Evolutionary conservation across 1,284 basidiomycete species (phyloP).

Genomic region (Cerrena zonata): DNA sequence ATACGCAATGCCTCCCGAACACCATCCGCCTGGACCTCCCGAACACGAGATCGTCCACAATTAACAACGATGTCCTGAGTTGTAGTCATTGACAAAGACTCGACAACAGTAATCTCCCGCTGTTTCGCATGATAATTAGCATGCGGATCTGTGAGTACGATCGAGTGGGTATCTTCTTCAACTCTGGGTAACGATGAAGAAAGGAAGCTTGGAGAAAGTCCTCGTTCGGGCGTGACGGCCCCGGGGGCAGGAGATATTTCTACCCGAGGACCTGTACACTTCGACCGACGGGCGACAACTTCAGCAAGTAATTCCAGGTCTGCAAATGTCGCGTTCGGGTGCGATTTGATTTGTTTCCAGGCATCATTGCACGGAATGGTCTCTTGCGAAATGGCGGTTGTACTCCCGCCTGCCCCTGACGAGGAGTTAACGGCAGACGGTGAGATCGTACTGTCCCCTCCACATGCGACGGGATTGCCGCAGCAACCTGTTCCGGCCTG

Average conservation of each 20-base stretch:
- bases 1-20: conserved; percentile 75
- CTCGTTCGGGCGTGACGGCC: conserved; percentile 41
- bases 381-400: conserved; percentile 29
- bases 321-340: conserved; percentile 81
- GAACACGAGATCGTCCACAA: conserved; percentile 52
- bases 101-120: conserved; percentile 32
- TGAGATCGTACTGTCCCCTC: conserved; percentile 8
- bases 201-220: conserved; percentile 28
- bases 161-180: conserved; percentile 21
- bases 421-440: conserved; percentile 9
- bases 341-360: conserved; percentile 82
- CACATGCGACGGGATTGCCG: conserved; percentile 24
- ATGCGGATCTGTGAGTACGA: conserved; percentile 49
- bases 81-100: conserved; percentile 22
- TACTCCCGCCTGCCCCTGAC: conserved; percentile 14
- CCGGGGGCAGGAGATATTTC: conserved; percentile 57
- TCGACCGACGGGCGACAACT: conserved; percentile 78
- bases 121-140: conserved; percentile 46
- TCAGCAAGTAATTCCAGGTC: conserved; percentile 79
- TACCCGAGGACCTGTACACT: conserved; percentile 69
- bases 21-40: conserved; percentile 72
- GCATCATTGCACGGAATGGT: conserved; percentile 79
- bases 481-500: conserved; percentile 18
- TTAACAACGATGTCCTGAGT: conserved; percentile 53
- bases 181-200: conserved; percentile 13